Percentiles rank a stretch among this genome's conserved stretches.
These are phyloP conservation scores for Candida khao-thaluensis DNA, from an alignment of 805 yeast species.

Conservation along the genomic window DNA sequence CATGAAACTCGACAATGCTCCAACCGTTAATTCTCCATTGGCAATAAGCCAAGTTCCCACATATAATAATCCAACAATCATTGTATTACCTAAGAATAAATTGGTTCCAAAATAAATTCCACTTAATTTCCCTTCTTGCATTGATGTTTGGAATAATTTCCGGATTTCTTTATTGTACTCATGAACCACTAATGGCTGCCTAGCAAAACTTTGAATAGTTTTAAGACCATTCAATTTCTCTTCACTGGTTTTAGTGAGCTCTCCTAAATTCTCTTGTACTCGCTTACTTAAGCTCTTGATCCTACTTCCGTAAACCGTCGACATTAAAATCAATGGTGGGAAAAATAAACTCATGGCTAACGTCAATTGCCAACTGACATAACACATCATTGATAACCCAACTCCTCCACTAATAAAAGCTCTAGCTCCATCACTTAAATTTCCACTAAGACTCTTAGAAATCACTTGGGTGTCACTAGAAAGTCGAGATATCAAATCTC, in stretches of 20 bases:
- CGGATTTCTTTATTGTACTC: slow-evolving; percentile 73
- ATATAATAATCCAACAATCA: slow-evolving; percentile 71
- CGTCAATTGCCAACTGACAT: slow-evolving; percentile 79
- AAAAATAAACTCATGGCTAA: slow-evolving; percentile 75
- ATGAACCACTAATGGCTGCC: slow-evolving; percentile 74
- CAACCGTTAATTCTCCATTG: slow-evolving; percentile 73
- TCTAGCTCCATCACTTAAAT: slow-evolving; percentile 88
- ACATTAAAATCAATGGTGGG: slow-evolving; percentile 81
- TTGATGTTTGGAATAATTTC: slow-evolving; percentile 62
- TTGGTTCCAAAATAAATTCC: slow-evolving; percentile 78
- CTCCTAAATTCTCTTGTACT: slow-evolving; percentile 83
- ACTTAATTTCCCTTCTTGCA: slow-evolving; percentile 74
- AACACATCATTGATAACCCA: slow-evolving; percentile 89
- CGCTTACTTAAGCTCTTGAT: slow-evolving; percentile 71
- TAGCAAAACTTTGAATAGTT: slow-evolving; percentile 89
- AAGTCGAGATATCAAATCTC: slow-evolving; percentile 85
- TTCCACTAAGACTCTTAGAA: slow-evolving; percentile 80
- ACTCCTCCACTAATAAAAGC: slow-evolving; percentile 79
- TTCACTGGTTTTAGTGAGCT: slow-evolving; percentile 84
- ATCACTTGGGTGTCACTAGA: slow-evolving; percentile 89
- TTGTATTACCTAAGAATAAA: slow-evolving; percentile 80
- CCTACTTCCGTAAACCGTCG: slow-evolving; percentile 76
- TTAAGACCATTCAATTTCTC: slow-evolving; percentile 83
- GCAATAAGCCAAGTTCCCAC: slow-evolving; percentile 83
- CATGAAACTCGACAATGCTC: slow-evolving; percentile 88